Conservation (phyloP, 78 protist species). For the Emiliania huxleyi region DNA sequence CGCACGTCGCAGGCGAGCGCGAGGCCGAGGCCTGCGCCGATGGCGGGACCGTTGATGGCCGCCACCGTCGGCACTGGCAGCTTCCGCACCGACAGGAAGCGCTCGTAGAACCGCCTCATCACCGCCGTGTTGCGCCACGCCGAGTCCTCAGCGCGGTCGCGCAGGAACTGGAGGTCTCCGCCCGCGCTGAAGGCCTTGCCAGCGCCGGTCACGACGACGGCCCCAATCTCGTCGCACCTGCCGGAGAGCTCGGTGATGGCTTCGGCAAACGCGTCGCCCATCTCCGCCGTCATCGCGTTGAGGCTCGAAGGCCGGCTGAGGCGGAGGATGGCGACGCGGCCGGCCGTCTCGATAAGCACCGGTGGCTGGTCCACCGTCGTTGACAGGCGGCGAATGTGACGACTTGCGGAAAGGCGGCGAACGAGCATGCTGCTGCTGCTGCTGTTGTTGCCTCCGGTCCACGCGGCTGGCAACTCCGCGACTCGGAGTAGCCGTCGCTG, state of each 20-base stretch:
- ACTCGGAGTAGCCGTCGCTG: no score
- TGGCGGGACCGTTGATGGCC: constrained; percentile 68
- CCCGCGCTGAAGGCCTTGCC: constrained; percentile 68
- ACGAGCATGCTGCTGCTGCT: no score
- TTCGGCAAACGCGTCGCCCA: not conserved
- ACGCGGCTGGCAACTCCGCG: no score
- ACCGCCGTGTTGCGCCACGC: constrained; percentile 49
- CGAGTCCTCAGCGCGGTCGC: constrained; percentile 45
- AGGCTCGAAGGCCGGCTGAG: not conserved
- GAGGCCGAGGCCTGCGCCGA: constrained; percentile 73
- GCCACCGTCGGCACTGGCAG: constrained; percentile 54
- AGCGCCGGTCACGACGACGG: constrained; percentile 64
- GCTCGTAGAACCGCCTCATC: constrained; percentile 59
- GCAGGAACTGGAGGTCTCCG: constrained; percentile 64
- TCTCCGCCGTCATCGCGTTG: constrained; percentile 34
- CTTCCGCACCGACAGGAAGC: constrained; percentile 51
- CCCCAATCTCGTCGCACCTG: not conserved
- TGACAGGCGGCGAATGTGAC: no score
- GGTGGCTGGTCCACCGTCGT: not conserved
- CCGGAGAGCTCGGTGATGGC: not conserved
- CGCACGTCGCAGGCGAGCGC: constrained; percentile 70
- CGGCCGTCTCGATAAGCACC: not conserved
- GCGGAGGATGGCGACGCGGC: not conserved
- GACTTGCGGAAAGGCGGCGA: no score
- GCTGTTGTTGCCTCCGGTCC: no score